These are phyloP conservation scores for Talaromyces sp. DNA, from an alignment of 2,329 filamentous ascomycete species.

Conservation along the genomic window DNA sequence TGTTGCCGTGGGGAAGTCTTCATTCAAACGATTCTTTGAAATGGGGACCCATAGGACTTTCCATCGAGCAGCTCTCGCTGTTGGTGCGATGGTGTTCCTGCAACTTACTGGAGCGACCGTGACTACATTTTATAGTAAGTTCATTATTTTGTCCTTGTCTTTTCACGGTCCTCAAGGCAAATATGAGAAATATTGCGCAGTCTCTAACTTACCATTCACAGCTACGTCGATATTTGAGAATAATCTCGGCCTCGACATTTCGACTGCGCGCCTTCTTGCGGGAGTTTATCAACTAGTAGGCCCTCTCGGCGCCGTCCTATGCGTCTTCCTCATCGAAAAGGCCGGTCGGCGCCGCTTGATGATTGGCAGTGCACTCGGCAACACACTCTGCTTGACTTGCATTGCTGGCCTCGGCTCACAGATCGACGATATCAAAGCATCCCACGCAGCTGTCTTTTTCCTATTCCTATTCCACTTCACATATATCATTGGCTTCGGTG, in stretches of 20 bases:
- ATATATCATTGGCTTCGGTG: conserved; percentile 27
- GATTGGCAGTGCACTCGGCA: conserved; percentile 22
- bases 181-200: not conserved
- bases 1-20: conserved; percentile 10
- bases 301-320: conserved; percentile 21
- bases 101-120: conserved; percentile 25
- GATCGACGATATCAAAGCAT: conserved; percentile 12
- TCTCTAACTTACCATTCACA: not conserved
- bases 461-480: conserved; percentile 28
- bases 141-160: not conserved
- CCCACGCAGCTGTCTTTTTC: conserved; percentile 25
- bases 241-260: conserved; percentile 19
- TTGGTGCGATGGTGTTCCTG: conserved; percentile 17
- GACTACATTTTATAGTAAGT: conserved; percentile 27
- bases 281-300: conserved; percentile 25
- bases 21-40: conserved; percentile 14
- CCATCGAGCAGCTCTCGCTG: conserved; percentile 21
- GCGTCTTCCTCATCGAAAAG: conserved; percentile 21
- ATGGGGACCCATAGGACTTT: conserved; percentile 25
- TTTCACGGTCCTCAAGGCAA: not conserved
- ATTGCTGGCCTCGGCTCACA: conserved; percentile 23
- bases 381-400: conserved; percentile 19
- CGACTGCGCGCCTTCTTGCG: conserved; percentile 23
- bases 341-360: conserved; percentile 23
- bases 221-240: conserved; percentile 25